Conservation (phyloP, 1,284 basidiomycete species). For the Porogramme epimiltina region DNA sequence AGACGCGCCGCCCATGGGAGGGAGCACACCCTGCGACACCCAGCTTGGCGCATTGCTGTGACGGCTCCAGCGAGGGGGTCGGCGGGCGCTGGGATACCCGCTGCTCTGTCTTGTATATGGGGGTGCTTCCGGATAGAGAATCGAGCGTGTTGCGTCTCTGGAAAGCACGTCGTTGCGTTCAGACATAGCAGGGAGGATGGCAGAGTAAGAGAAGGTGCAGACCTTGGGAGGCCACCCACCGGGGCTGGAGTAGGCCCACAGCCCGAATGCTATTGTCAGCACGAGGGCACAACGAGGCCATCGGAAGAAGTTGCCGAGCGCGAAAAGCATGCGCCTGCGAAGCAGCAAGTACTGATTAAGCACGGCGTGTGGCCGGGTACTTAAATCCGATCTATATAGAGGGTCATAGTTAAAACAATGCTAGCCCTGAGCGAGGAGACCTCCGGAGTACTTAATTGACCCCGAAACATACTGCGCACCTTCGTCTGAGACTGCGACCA, state of each 20-base stretch:
- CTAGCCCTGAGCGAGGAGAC: no score
- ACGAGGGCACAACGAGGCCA: constrained; percentile 26
- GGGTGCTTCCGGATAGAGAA: constrained; percentile 17
- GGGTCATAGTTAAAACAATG: no score
- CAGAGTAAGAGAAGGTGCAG: neutral
- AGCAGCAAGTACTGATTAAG: no score
- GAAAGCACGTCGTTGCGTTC: constrained; percentile 16
- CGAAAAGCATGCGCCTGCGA: neutral
- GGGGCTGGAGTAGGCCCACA: constrained; percentile 5
- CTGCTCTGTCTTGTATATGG: constrained; percentile 10
- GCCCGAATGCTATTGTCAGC: neutral
- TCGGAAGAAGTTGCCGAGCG: constrained; percentile 2
- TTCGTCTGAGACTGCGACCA: no score
- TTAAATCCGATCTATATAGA: no score
- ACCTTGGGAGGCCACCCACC: constrained; percentile 1
- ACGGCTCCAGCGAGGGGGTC: constrained; percentile 17
- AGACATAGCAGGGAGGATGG: constrained; percentile 17
- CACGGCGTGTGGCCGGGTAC: no score
- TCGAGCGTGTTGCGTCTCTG: constrained; percentile 2
- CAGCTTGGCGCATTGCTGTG: constrained; percentile 21
- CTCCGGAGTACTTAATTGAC: no score
- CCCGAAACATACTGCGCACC: no score
- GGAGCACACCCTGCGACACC: constrained; percentile 17
- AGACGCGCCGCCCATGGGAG: neutral
- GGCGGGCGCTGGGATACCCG: constrained; percentile 9